Conservation (phyloP, 1,284 basidiomycete genomes). For the Ustilago cynodontis region DNA sequence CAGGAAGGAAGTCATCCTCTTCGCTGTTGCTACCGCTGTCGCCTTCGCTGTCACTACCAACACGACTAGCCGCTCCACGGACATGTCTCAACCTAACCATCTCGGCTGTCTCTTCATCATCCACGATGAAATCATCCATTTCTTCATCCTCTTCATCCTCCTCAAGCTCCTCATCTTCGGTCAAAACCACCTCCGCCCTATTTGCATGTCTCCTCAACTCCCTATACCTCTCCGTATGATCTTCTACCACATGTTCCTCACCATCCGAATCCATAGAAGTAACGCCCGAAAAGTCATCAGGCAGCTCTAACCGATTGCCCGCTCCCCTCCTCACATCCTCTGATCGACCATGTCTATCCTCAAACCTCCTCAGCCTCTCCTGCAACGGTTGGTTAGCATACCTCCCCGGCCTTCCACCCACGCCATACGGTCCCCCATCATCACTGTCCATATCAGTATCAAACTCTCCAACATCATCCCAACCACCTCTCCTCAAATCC, state of each 20-base stretch:
- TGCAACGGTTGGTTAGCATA: constrained; percentile 10
- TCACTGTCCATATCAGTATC: constrained; percentile 15
- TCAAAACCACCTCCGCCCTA: neutral
- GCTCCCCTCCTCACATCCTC: constrained; percentile 16
- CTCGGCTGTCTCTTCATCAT: constrained; percentile 8
- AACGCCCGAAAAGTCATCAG: constrained; percentile 3
- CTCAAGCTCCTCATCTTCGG: constrained; percentile 5
- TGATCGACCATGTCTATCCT: constrained; percentile 21
- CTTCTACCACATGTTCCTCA: neutral
- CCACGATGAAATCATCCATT: constrained; percentile 45
- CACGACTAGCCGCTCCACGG: neutral
- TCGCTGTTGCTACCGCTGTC: neutral
- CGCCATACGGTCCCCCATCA: constrained; percentile 12
- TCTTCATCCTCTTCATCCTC: constrained; percentile 43
- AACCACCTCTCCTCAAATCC: constrained; percentile 19
- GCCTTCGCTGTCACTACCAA: neutral
- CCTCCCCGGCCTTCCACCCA: neutral
- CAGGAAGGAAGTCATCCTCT: constrained; percentile 43
- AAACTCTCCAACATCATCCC: constrained; percentile 24
- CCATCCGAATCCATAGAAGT: constrained; percentile 5
- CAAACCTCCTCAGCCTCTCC: constrained; percentile 21
- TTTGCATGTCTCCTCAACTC: neutral
- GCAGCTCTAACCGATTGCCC: constrained; percentile 11
- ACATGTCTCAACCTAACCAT: neutral
- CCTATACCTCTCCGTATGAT: neutral